phyloP scores from a whole-genome alignment of 2,329 filamentous ascomycete genomes.

The Pseudogymnoascus sp. region DNA sequence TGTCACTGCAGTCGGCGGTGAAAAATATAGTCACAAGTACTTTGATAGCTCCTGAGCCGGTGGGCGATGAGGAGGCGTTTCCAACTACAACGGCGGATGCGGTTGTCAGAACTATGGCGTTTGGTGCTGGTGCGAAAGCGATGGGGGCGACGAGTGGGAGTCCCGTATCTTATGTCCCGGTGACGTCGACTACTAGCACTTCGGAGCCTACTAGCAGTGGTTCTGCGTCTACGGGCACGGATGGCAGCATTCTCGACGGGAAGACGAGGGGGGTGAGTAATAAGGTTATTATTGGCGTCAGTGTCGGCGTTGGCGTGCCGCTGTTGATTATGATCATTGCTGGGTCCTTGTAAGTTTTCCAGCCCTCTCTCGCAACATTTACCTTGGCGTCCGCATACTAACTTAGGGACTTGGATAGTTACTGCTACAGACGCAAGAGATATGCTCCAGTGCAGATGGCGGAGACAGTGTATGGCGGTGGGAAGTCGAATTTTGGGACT shows the following conservation, averaged over 20 bases:
- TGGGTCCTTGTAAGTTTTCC: constrained; percentile 15
- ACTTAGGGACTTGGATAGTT: neutral
- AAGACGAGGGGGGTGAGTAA: constrained; percentile 32
- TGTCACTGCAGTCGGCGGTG: constrained; percentile 37
- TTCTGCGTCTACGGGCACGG: neutral
- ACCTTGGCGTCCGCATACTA: neutral
- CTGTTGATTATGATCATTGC: constrained; percentile 28
- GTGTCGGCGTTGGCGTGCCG: constrained; percentile 37
- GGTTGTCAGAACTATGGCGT: constrained; percentile 31
- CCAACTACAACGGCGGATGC: constrained; percentile 29
- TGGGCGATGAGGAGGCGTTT: constrained; percentile 32
- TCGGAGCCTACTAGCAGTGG: neutral
- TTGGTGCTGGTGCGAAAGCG: constrained; percentile 32
- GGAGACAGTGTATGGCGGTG: neutral
- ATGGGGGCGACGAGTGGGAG: constrained; percentile 34
- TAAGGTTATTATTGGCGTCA: constrained; percentile 39
- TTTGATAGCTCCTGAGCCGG: constrained; percentile 32
- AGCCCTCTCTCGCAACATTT: neutral
- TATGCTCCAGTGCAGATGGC: neutral
- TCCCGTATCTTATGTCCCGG: constrained; percentile 37
- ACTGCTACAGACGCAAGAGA: neutral
- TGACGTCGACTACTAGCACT: constrained; percentile 20
- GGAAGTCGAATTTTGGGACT: neutral
- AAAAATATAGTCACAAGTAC: constrained; percentile 33
- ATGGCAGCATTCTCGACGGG: constrained; percentile 18